Conservation (phyloP, 75 land plant genomes). For the Gnetum montanum region DNA sequence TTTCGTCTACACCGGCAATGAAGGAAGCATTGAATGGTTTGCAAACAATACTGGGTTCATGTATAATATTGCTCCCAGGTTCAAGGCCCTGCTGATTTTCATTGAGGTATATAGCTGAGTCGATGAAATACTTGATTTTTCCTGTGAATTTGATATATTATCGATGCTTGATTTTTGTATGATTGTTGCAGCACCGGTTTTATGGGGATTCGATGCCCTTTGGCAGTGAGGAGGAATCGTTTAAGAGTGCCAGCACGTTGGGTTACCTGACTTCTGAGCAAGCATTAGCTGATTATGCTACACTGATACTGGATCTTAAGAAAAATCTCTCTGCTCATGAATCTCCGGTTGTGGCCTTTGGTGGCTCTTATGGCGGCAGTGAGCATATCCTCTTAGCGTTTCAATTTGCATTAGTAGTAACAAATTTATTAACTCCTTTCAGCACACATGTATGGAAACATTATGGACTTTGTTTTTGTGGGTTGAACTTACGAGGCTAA, state of each 20-base stretch:
- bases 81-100: slow-evolving; percentile 57
- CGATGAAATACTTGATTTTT: too few species aligned
- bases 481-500: background rate
- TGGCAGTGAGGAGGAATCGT: slow-evolving; percentile 25
- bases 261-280: slow-evolving; percentile 70
- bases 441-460: too few species aligned
- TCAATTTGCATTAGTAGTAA: too few species aligned
- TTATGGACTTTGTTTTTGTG: too few species aligned
- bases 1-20: slow-evolving; percentile 67
- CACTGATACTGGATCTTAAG: slow-evolving; percentile 56
- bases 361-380: slow-evolving; percentile 98
- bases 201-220: slow-evolving; percentile 80
- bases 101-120: too few species aligned
- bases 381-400: too few species aligned
- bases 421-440: background rate
- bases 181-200: slow-evolving; percentile 61
- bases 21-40: slow-evolving; percentile 70
- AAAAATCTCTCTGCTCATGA: slow-evolving; percentile 49
- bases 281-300: slow-evolving; percentile 83
- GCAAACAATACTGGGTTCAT: slow-evolving; percentile 63
- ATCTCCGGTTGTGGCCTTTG: slow-evolving; percentile 76
- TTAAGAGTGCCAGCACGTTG: slow-evolving; percentile 34
- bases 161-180: background rate
- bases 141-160: too few species aligned
- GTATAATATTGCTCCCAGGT: slow-evolving; percentile 38